Evolutionary conservation across 2,329 filamentous ascomycete genomes (phyloP).

Genomic region (Xylaria sp.): DNA sequence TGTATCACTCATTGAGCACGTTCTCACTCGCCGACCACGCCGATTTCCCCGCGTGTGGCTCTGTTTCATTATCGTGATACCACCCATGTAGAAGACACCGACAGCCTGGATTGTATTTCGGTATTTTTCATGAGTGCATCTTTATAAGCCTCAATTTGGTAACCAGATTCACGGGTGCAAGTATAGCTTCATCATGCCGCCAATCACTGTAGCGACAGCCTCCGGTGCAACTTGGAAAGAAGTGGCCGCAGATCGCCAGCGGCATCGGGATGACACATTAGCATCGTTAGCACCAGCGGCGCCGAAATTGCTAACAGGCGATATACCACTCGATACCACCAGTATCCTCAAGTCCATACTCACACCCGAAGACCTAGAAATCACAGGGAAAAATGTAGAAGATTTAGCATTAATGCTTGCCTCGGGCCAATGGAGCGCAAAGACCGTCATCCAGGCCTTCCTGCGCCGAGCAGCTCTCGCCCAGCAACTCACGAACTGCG

Average conservation of each 20-base stretch:
- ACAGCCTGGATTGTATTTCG: neutral
- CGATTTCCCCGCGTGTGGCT: conserved; percentile 23
- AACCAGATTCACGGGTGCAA: neutral
- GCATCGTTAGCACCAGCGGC: conserved; percentile 54
- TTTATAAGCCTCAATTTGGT: neutral
- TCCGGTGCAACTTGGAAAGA: conserved; percentile 57
- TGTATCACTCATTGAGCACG: neutral
- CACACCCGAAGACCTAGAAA: conserved; percentile 58
- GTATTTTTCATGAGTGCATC: neutral
- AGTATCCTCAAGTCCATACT: conserved; percentile 59
- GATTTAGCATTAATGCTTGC: conserved; percentile 58
- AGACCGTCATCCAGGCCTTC: conserved; percentile 63
- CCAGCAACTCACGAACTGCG: conserved; percentile 55
- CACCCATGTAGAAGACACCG: neutral
- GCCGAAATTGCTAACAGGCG: conserved; percentile 47
- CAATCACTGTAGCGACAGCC: conserved; percentile 42
- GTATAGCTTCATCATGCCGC: conserved; percentile 35
- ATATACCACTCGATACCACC: conserved; percentile 58
- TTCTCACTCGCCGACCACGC: neutral
- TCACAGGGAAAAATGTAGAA: conserved; percentile 61
- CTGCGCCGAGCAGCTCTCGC: conserved; percentile 65
- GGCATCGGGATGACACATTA: conserved; percentile 59
- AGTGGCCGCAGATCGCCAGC: conserved; percentile 58
- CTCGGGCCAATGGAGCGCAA: conserved; percentile 56
- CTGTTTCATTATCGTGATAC: neutral